A percentile compares a stretch with the other conserved stretches of the same genome.
These are phyloP conservation scores for Carex littledalei DNA, from an alignment of 176 grass and related monocot genomes.

Conservation along the genomic window DNA sequence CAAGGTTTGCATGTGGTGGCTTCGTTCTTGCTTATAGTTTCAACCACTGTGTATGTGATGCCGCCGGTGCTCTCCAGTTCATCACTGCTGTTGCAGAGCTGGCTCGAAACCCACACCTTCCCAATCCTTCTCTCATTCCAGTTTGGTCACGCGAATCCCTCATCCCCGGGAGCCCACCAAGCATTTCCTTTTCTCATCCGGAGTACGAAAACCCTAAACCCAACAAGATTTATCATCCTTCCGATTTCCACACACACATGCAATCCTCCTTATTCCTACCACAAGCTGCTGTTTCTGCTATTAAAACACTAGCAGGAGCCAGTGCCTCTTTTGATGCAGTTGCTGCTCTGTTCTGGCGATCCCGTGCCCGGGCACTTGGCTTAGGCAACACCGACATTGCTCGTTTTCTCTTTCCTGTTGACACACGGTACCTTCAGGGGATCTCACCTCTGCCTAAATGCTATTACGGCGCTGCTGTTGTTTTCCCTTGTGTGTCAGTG, in stretches of 20 bases:
- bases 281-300: not conserved
- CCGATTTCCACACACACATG: not conserved
- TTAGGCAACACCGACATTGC: not conserved
- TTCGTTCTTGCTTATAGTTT: conserved; percentile 1
- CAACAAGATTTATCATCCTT: not conserved
- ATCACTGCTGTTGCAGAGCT: not conserved
- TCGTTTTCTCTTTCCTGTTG: not conserved
- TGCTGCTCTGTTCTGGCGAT: not conserved
- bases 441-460: not conserved
- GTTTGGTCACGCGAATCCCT: not conserved
- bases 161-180: not conserved
- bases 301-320: not conserved
- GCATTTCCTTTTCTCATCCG: not conserved
- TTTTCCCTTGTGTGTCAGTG: not conserved
- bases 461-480: not conserved
- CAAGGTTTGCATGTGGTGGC: not conserved
- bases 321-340: not conserved
- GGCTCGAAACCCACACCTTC: not conserved
- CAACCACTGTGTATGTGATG: not conserved
- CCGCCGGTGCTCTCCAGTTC: conserved; percentile 7
- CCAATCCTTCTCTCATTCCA: not conserved
- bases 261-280: not conserved
- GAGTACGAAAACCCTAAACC: not conserved
- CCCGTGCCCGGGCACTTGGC: not conserved
- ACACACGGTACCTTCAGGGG: not conserved